phyloP scores from a whole-genome alignment of 805 yeast species.

The Wickerhamomyces canadensis region DNA sequence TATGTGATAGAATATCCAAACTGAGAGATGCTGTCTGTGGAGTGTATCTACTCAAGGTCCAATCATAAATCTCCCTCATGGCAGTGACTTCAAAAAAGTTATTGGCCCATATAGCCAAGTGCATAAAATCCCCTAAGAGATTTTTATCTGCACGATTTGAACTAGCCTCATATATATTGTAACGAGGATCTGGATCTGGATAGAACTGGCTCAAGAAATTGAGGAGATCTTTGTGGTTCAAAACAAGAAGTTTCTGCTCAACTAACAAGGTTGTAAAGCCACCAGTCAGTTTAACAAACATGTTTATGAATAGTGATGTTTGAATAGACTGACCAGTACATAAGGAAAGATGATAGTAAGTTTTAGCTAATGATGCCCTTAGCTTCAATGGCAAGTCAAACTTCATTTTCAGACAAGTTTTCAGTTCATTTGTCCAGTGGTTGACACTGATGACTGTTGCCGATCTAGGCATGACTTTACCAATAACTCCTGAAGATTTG shows the following conservation, averaged over 20 bases:
- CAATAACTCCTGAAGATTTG: conserved; percentile 40
- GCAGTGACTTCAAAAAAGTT: conserved; percentile 44
- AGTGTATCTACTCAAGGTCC: conserved; percentile 46
- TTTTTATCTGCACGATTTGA: conserved; percentile 36
- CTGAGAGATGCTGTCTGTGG: conserved; percentile 47
- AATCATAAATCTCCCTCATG: conserved; percentile 45
- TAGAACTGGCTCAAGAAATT: conserved; percentile 30
- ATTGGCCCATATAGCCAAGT: conserved; percentile 49
- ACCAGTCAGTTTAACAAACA: conserved; percentile 52
- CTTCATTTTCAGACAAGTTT: conserved; percentile 72
- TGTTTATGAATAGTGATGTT: conserved; percentile 52
- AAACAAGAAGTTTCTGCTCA: conserved; percentile 22
- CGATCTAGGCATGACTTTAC: conserved; percentile 57
- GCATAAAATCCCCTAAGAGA: conserved; percentile 41
- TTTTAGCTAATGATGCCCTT: conserved; percentile 56
- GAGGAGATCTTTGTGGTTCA: conserved; percentile 32
- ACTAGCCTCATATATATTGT: conserved; percentile 31
- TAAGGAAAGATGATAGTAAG: conserved; percentile 66
- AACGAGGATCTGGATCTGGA: conserved; percentile 44
- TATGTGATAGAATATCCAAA: conserved; percentile 45
- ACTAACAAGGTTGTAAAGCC: conserved; percentile 26
- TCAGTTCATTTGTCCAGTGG: conserved; percentile 84
- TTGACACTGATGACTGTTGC: conserved; percentile 71
- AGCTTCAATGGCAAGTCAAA: conserved; percentile 68
- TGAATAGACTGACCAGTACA: conserved; percentile 67